A percentile compares a stretch with the other conserved stretches of the same genome.
Conservation (phyloP, 208 protist species). For the Trypanosoma melophagium region DNA sequence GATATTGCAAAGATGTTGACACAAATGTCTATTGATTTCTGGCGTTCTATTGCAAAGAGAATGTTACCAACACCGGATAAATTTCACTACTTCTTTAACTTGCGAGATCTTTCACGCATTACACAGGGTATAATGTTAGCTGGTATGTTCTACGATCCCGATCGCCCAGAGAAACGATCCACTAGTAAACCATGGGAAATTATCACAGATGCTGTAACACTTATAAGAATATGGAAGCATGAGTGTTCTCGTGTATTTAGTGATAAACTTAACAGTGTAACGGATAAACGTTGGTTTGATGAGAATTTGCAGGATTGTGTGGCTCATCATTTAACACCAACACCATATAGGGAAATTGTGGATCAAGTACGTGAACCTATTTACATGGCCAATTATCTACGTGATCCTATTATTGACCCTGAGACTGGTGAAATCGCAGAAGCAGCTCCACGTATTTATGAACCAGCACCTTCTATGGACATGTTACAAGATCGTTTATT, state of each 20-base stretch:
- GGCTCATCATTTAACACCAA: slow-evolving; percentile 66
- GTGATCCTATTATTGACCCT: slow-evolving; percentile 86
- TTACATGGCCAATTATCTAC: slow-evolving; percentile 96
- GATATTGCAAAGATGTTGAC: slow-evolving; percentile 90
- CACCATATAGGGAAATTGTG: slow-evolving; percentile 78
- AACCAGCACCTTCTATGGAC: slow-evolving; percentile 88
- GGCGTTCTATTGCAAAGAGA: slow-evolving; percentile 84
- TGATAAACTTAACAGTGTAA: slow-evolving; percentile 95
- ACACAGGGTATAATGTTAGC: slow-evolving; percentile 95
- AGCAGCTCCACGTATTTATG: slow-evolving; percentile 94
- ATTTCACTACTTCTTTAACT: slow-evolving; percentile 99
- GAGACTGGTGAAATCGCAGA: slow-evolving; percentile 90
- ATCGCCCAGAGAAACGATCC: slow-evolving; percentile 85
- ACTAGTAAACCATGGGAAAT: slow-evolving; percentile 82
- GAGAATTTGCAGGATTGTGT: slow-evolving; percentile 86
- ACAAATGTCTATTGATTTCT: slow-evolving; percentile 92
- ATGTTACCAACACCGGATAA: slow-evolving; percentile 97
- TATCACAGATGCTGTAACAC: slow-evolving; percentile 67
- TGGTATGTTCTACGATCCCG: slow-evolving; percentile 84
- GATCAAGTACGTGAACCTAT: slow-evolving; percentile 74
- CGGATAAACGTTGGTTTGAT: slow-evolving; percentile 96
- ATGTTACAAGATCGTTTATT: slow-evolving; percentile 75
- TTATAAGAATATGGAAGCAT: slow-evolving; percentile 96
- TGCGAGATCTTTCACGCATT: slow-evolving; percentile 96
- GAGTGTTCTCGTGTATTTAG: slow-evolving; percentile 97